phyloP scores from a whole-genome alignment of 345 rosid species.

The Lenwebbia sp. region DNA sequence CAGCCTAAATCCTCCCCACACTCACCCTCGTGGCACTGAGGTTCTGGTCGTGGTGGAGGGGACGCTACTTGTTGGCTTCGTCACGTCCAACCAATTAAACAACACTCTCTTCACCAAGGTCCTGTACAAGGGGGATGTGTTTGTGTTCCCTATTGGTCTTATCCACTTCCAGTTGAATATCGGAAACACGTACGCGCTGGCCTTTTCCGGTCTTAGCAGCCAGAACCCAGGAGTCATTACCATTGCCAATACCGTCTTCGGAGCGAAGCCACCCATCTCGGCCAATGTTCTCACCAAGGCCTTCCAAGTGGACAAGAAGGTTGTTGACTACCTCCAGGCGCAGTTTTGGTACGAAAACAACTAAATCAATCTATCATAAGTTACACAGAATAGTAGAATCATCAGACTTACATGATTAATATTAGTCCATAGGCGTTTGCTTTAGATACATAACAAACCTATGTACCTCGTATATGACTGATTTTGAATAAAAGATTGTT shows the following conservation, averaged over 20 bases:
- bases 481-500: too few relatives aligned
- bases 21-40: neutral
- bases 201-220: neutral
- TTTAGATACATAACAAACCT: neutral
- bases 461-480: neutral
- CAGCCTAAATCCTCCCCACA: neutral
- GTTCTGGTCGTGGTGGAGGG: neutral
- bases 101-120: neutral
- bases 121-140: neutral
- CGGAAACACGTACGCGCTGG: neutral
- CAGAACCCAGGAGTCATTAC: neutral
- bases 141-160: neutral
- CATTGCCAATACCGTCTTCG: neutral
- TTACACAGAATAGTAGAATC: neutral
- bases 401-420: neutral
- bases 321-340: neutral
- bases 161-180: neutral
- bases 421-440: neutral
- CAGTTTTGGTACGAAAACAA: neutral
- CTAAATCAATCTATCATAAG: neutral
- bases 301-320: neutral
- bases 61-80: neutral
- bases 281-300: neutral
- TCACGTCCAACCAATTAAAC: neutral
- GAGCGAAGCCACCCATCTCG: neutral